Conservation (phyloP, 1,284 basidiomycete species). For the Ceratobasidium sp. region DNA sequence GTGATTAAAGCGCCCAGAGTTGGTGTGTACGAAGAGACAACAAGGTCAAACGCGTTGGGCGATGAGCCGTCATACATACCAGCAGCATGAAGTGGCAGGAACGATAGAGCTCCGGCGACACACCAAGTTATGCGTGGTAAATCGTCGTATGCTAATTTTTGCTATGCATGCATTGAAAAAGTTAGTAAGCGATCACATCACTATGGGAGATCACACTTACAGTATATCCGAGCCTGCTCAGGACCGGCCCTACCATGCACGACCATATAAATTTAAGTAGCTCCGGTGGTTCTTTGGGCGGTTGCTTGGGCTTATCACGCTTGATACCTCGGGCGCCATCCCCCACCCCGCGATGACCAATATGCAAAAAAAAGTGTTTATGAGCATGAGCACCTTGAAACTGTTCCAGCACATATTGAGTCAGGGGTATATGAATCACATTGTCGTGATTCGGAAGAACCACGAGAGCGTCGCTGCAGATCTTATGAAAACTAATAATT, state of each 20-base stretch:
- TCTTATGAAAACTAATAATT: slow-evolving; percentile 47
- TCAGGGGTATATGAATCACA: slow-evolving; percentile 11
- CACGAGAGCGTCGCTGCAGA: slow-evolving; percentile 49
- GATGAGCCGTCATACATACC: slow-evolving; percentile 39
- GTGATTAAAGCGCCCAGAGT: slow-evolving; percentile 43
- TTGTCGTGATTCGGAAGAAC: slow-evolving; percentile 21
- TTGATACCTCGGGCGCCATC: background rate
- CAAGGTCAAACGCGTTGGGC: slow-evolving; percentile 41
- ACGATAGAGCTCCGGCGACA: slow-evolving; percentile 42
- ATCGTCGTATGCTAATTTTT: background rate
- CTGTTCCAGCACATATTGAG: background rate
- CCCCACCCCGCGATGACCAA: background rate
- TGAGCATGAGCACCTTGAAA: background rate
- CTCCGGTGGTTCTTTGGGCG: no score
- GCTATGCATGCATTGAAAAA: no score
- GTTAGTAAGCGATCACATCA: background rate
- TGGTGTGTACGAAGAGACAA: slow-evolving; percentile 47
- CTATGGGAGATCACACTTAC: background rate
- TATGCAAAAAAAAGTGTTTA: background rate
- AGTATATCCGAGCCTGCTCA: background rate
- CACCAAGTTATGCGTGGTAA: slow-evolving; percentile 43
- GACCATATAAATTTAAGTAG: slow-evolving; percentile 25
- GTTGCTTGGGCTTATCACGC: background rate
- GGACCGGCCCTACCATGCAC: slow-evolving; percentile 22
- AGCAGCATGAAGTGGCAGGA: slow-evolving; percentile 48